phyloP scores from a whole-genome alignment of 1,284 basidiomycete genomes.

The Cryptococcus sp. region DNA sequence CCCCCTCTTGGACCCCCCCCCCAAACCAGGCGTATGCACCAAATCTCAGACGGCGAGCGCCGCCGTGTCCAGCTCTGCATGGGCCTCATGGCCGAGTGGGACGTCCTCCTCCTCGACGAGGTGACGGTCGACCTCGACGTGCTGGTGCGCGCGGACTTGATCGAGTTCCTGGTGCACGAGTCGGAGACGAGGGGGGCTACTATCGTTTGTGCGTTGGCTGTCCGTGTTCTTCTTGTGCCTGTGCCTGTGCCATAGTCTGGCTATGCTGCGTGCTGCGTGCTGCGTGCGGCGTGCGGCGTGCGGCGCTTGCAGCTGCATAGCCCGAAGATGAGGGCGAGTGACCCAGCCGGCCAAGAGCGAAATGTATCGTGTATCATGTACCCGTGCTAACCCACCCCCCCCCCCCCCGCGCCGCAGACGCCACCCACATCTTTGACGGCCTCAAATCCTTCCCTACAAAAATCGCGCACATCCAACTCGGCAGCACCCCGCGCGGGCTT shows the following conservation, averaged over 20 bases:
- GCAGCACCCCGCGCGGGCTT: conserved; percentile 61
- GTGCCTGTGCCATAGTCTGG: no score
- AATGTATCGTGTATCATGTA: no score
- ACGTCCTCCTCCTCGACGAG: conserved; percentile 90
- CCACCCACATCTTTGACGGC: conserved; percentile 94
- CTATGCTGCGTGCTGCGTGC: no score
- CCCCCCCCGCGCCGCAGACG: no score
- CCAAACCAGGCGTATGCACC: conserved; percentile 52
- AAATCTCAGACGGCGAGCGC: conserved; percentile 92
- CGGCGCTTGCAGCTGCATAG: no score
- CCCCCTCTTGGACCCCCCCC: no score
- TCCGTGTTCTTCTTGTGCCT: conserved; percentile 13
- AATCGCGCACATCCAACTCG: conserved; percentile 81
- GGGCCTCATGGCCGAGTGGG: conserved; percentile 95
- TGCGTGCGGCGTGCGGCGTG: no score
- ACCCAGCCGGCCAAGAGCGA: no score
- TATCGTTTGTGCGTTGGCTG: conserved; percentile 82
- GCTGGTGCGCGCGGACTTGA: conserved; percentile 84
- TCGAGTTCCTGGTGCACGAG: conserved; percentile 82
- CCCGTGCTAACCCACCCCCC: not conserved
- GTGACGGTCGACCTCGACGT: conserved; percentile 99
- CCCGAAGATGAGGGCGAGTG: no score
- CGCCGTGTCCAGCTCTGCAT: conserved; percentile 92
- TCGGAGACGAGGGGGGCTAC: conserved; percentile 78
- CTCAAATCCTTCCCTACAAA: conserved; percentile 82